A percentile compares a stretch with the other conserved stretches of the same genome.
Evolutionary conservation across 2,329 filamentous ascomycete species (phyloP).

Genomic region (Cordyceps pruinosa): DNA sequence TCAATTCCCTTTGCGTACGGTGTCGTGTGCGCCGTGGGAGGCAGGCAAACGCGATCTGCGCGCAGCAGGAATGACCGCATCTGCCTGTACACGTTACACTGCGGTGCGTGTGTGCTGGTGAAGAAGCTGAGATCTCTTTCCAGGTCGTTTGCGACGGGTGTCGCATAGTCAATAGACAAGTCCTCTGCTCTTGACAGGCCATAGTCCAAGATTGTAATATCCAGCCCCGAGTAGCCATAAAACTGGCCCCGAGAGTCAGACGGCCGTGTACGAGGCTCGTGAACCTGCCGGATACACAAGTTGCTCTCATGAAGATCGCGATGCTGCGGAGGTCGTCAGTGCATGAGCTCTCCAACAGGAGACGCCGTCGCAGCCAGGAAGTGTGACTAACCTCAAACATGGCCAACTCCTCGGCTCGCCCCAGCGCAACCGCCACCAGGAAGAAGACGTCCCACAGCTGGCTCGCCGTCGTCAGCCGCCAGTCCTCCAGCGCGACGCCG

Average conservation of each 20-base stretch:
- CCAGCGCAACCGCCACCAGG: constrained; percentile 52
- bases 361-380: neutral
- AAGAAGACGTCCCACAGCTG: constrained; percentile 60
- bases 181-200: constrained; percentile 54
- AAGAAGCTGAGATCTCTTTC: constrained; percentile 55
- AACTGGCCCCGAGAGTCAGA: constrained; percentile 34
- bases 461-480: constrained; percentile 38
- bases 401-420: constrained; percentile 49
- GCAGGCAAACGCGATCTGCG: constrained; percentile 44
- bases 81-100: constrained; percentile 56
- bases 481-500: constrained; percentile 53
- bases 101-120: constrained; percentile 50
- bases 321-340: constrained; percentile 36
- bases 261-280: constrained; percentile 26
- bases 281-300: constrained; percentile 46
- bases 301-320: constrained; percentile 61
- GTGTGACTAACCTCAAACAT: constrained; percentile 48
- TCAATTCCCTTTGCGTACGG: constrained; percentile 41
- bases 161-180: constrained; percentile 27
- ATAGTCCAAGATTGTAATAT: constrained; percentile 60
- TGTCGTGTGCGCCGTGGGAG: constrained; percentile 38
- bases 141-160: constrained; percentile 48
- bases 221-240: constrained; percentile 50
- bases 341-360: neutral
- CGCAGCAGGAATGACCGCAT: constrained; percentile 52